Percentiles rank a stretch among this genome's conserved stretches.
Evolutionary conservation across 2,329 filamentous ascomycete species (phyloP).

Genomic region (Setomelanomma holmii): DNA sequence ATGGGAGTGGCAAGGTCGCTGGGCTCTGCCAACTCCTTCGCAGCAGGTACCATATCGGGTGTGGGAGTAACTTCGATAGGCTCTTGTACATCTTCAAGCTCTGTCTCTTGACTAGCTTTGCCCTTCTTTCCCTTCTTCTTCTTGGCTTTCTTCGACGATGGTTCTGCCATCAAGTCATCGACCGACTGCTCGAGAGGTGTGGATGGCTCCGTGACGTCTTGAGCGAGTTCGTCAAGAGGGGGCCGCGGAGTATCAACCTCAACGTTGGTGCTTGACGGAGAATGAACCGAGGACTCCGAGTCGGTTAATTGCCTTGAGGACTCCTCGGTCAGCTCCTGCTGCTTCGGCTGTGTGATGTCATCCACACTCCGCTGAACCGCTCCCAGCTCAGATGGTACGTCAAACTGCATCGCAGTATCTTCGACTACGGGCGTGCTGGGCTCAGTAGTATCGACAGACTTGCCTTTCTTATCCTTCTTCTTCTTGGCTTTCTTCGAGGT

Average conservation of each 20-base stretch:
- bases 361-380: conserved; percentile 6
- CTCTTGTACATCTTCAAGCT: not conserved
- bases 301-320: not conserved
- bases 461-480: conserved; percentile 34
- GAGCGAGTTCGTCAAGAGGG: not conserved
- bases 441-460: conserved; percentile 12
- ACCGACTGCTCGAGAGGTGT: conserved; percentile 1
- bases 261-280: not conserved
- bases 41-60: not conserved
- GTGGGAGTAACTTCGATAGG: not conserved
- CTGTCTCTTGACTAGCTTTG: conserved; percentile 9
- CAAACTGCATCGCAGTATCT: conserved; percentile 6
- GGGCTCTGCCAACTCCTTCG: not conserved
- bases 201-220: conserved; percentile 4
- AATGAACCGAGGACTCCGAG: not conserved
- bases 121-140: conserved; percentile 30
- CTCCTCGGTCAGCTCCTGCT: not conserved
- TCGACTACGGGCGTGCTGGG: conserved; percentile 10
- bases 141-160: conserved; percentile 21
- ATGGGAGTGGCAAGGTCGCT: not conserved
- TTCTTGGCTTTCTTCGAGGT: conserved; percentile 31
- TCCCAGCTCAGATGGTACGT: conserved; percentile 4
- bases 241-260: not conserved
- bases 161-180: conserved; percentile 10
- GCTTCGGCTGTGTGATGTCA: not conserved